These are phyloP conservation scores for Dryadomyces quercivorus DNA, from an alignment of 2,329 filamentous ascomycete species.

Conservation along the genomic window DNA sequence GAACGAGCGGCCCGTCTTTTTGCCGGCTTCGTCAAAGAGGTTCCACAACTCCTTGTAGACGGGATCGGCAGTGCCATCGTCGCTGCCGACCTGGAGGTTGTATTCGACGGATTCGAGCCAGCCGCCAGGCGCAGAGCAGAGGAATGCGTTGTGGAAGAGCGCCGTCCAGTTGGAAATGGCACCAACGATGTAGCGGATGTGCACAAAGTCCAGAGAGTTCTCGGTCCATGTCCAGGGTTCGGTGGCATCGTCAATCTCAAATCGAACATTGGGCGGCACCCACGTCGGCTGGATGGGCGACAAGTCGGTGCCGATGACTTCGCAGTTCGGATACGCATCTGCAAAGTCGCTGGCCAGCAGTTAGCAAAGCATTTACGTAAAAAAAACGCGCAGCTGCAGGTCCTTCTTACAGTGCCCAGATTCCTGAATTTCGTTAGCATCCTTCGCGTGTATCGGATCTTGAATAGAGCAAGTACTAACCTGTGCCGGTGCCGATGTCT, in stretches of 20 bases:
- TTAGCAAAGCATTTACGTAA: too few relatives aligned
- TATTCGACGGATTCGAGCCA: conserved; percentile 28
- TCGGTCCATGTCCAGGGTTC: conserved; percentile 27
- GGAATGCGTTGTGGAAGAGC: conserved; percentile 14
- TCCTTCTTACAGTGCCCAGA: conserved; percentile 12
- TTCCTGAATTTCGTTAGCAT: conserved; percentile 17
- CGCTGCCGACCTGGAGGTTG: background rate
- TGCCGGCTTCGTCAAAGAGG: conserved; percentile 4
- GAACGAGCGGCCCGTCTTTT: conserved; percentile 1
- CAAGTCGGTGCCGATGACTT: conserved; percentile 31
- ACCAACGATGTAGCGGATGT: conserved; percentile 8
- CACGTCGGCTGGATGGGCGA: conserved; percentile 30
- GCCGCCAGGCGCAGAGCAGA: conserved; percentile 31
- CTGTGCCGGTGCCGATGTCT: conserved; percentile 37
- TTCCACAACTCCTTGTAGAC: conserved; percentile 27
- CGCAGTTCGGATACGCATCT: conserved; percentile 29
- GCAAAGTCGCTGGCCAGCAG: conserved; percentile 21
- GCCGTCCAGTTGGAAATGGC: conserved; percentile 15
- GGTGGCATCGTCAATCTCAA: conserved; percentile 25
- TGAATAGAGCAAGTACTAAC: conserved; percentile 12
- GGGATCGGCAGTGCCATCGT: conserved; percentile 11
- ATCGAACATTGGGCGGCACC: conserved; percentile 25
- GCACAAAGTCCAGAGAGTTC: background rate
- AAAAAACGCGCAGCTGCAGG: background rate
- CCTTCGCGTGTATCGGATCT: background rate